Base-by-base conservation (phyloP, 768 basidiomycete genomes). In the Boletus sensibilis region DNA sequence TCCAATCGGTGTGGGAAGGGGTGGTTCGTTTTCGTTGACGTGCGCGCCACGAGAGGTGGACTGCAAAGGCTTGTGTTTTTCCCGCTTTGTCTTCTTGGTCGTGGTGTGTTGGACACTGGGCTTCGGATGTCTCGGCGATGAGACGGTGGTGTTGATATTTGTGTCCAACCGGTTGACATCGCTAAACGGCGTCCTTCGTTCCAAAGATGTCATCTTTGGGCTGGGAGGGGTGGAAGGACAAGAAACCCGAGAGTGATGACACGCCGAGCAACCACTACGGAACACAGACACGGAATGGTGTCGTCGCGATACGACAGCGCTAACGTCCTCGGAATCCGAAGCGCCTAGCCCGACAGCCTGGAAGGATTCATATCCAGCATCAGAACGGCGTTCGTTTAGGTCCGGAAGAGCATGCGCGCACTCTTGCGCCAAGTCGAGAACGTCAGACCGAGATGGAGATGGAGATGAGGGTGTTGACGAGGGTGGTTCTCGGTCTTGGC, bases 201-300 rank as follows among this genome's bases (percentile, higher is more conserved):
- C 54, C 9, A 47, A 23, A 20, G 42, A 31, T 7, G n/a, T 10
- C 29, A 39, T 48, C 14, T 13, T 49, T 43, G 58, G 59, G 31
- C 42, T 65, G 21, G 53, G 40, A n/a, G 59, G 65, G 18, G 53
- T 7, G 16, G 58, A 63, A 39, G 55, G 37, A 39, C 42, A 39
- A 11, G 60, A 61, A 20, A 54, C 16, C 31, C 66, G 68, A 44
- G 50, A 56, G 20, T 64, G 66, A 48, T 61, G 64, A 58, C 68
- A 70, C 12, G 68, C 66, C 7, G 58, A 49, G 55, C 68, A 69
- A 44, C 68, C 68, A 57, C 64, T 70, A 6, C 68, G 68, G 60
- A 70, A 69, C 53, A 50, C 62, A 23, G 55, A 52, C 27, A 40
- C 38, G 12, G 59, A 57, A 37, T 55, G 55, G 20, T 34, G 44